These are phyloP conservation scores for Tilletia walkeri DNA, from an alignment of 1,284 basidiomycete species.

Conservation along the genomic window DNA sequence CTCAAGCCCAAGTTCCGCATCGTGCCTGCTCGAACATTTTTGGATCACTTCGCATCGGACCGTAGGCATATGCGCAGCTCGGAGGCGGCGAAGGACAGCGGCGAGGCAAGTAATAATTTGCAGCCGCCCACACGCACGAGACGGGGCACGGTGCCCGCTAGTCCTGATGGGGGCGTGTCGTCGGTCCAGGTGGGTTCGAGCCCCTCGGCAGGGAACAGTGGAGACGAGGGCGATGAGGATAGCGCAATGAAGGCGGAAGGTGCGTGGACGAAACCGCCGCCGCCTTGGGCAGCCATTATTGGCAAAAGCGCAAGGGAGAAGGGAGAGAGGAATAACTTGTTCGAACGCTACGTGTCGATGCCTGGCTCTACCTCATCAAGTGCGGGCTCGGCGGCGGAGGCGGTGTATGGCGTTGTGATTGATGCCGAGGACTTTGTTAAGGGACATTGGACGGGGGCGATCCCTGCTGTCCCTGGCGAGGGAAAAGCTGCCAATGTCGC, in stretches of 20 bases:
- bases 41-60: slow-evolving; percentile 36
- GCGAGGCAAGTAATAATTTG: slow-evolving; percentile 6
- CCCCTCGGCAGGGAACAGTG: not conserved
- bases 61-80: slow-evolving; percentile 33
- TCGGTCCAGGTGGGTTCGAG: not conserved
- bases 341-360: slow-evolving; percentile 27
- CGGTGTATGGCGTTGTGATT: not conserved
- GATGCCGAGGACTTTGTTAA: not conserved
- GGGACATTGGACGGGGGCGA: not conserved
- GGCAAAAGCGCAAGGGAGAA: slow-evolving; percentile 14
- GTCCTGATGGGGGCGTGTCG: not conserved
- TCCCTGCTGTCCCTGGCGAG: not conserved
- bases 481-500: not conserved
- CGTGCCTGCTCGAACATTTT: slow-evolving; percentile 22
- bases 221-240: not conserved
- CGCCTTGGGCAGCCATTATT: slow-evolving; percentile 23
- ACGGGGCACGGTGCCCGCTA: slow-evolving; percentile 12
- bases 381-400: too few relatives aligned
- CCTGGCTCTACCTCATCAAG: not conserved
- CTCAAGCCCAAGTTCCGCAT: slow-evolving; percentile 28
- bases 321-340: slow-evolving; percentile 27
- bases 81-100: not conserved
- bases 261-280: slow-evolving; percentile 24
- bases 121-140: slow-evolving; percentile 14
- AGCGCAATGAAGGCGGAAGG: not conserved